Base-by-base conservation (phyloP, 768 basidiomycete species). In the Leucosporidium creatinivorum region DNA sequence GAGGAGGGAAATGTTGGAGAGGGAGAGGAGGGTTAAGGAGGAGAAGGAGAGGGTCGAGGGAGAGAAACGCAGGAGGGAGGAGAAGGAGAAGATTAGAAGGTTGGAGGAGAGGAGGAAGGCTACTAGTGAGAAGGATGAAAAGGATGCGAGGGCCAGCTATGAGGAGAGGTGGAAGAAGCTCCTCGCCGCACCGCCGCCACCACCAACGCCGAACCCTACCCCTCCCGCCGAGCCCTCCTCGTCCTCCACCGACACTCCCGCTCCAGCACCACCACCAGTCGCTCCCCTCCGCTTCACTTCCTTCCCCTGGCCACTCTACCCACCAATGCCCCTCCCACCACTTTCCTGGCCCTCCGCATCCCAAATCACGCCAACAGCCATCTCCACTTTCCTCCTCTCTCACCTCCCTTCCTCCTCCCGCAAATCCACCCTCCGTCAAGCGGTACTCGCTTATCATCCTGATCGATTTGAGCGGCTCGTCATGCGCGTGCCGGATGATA, bases 361-460 rank as follows among this genome's bases (percentile, higher is more conserved):
- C 18, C 58, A 69, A 47, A 21, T 69, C 61, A 63, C 65, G 13
- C 8, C 63, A 3, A 3, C 62, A 10, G 57, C 72, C 36, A 58
- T 67, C 36, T 30, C 62, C 4, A 17, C 65, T 19, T 73, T 69
- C 71, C 62, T 73, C 56, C 58, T 69, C 21, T 54, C 67, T 36
- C 57, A 58, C 44, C 51, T 63, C 25, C 25, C 49, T 2, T 23
- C 58, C n/a, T 62, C 68, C 3, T 50, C 62, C 58, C 63, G 62
- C 60, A 73, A 72, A n/a, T 31, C 49, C 18, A 48, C 61, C 1
- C 59, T 75, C 12, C 58, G 75, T 8, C 60, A 68, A n/a, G 75
- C 75, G 18, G 69, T 74, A 2, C 66, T 75, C 18, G 68, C 69
- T 19, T 75, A 74, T 49, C 75, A 75, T 39, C 75, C 75, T 12